A percentile compares a stretch with the other conserved stretches of the same genome.
Evolutionary conservation across 139 green algal genomes (phyloP).

Genomic region (Chlamydomonas incerta): DNA sequence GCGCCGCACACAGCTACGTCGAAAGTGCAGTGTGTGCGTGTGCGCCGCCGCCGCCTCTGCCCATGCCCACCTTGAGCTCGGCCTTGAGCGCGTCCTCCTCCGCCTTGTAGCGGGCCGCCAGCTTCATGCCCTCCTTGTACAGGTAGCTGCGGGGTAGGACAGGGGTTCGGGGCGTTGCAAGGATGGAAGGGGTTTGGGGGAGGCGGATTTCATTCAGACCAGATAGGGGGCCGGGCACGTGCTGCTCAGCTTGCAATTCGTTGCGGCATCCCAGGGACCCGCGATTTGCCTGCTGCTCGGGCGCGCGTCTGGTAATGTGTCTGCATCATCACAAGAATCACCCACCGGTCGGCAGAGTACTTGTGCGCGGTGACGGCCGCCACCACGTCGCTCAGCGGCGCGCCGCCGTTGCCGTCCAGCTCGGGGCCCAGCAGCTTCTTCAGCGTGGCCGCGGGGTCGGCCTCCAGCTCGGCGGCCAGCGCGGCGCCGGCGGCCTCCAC

Average conservation of each 20-base stretch:
- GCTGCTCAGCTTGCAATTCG: no score
- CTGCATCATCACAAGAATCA: no score
- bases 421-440: slow-evolving; percentile 65
- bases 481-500: slow-evolving; percentile 47
- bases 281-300: no score
- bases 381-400: slow-evolving; percentile 57
- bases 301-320: no score
- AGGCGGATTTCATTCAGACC: no score
- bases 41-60: no score
- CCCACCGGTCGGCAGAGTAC: slow-evolving; percentile 57
- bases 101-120: slow-evolving; percentile 57
- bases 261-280: no score
- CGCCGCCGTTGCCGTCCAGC: slow-evolving; percentile 39
- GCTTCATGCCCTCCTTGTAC: slow-evolving; percentile 70
- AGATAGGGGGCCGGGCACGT: no score
- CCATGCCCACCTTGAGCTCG: slow-evolving; percentile 62
- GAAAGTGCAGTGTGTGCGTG: no score
- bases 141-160: slow-evolving; percentile 57
- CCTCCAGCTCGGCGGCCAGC: slow-evolving; percentile 61
- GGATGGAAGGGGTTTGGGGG: no score
- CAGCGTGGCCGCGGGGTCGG: slow-evolving; percentile 57
- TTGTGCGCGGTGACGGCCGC: slow-evolving; percentile 63
- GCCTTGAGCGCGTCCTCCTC: slow-evolving; percentile 65
- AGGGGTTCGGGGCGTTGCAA: no score
- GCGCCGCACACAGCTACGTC: neutral